Base-by-base conservation (phyloP, 176 grass and related monocot species). In the Avena insularis region DNA sequence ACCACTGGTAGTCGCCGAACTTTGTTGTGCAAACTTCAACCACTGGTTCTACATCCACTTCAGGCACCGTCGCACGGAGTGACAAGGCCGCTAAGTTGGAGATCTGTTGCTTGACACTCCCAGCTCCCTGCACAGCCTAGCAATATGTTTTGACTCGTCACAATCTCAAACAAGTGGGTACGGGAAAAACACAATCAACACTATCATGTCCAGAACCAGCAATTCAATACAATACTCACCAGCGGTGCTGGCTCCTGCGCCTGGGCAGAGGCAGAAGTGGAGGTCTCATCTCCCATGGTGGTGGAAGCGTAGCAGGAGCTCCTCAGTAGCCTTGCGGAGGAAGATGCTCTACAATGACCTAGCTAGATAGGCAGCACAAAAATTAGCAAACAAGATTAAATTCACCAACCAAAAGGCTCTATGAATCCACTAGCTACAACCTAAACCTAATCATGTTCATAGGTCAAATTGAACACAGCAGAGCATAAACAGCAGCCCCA, bases 1-100 rank as follows among this genome's bases (percentile, higher is more conserved):
- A 99, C 97, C 97, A 99, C 83, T 99, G 97, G 79, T 99, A 99
- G 80, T 99, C 97, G 15, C 92, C 97, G 75, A 96, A 99, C 69
- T 90, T 96, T 55, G 45, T 87, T 47, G 91, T 87, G 27, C 91
- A 96, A 83, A 91, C 85, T 87, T 91, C 94, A 91, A 99, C 92
- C 86, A 96, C 76, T 1, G 94, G 87, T 56, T 97, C 92, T 69
- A 92, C 84, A 75, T 95, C 83, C 61, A 93, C 82, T 46, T 93
- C 87, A 46, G 90, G 92, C 62, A 99, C 88, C 36, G 91, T 90
- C 0, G 77, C 49, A 21, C 60, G 77, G 75, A 99, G 92, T 27
- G 97, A 97, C 20, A 63, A 77, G 25, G 78, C 79, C 17, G 87
- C 86, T 46, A 99, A 89, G 38, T 71, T 91, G 45, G 94, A 82